Percentiles rank a stretch among this genome's conserved stretches.
phyloP scores from a whole-genome alignment of 2,329 filamentous ascomycete species.

The Cladorrhinum sp. region DNA sequence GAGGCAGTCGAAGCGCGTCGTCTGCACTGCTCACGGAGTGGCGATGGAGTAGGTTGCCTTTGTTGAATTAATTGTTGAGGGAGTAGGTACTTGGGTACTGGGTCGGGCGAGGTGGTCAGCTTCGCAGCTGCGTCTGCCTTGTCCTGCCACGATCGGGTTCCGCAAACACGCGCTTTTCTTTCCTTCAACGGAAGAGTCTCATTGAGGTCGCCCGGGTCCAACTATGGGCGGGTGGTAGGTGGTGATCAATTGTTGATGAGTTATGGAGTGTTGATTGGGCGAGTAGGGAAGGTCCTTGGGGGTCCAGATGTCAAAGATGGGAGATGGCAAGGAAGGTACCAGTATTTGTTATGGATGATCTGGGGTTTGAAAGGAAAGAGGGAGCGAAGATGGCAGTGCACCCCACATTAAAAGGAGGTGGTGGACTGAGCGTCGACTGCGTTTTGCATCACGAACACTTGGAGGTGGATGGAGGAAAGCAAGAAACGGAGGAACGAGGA shows the following conservation, averaged over 20 bases:
- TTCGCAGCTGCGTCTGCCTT: conserved; percentile 14
- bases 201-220: conserved; percentile 8
- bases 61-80: conserved; percentile 1
- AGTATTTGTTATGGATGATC: neutral
- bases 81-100: neutral
- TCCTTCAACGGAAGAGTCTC: conserved; percentile 6
- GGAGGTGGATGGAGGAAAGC: neutral
- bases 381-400: neutral
- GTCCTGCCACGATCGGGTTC: conserved; percentile 21
- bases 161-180: neutral
- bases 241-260: neutral
- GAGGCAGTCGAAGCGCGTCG: conserved; percentile 2
- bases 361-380: neutral
- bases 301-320: neutral
- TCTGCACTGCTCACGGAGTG: conserved; percentile 7
- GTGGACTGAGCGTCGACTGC: neutral
- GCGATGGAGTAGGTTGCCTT: conserved; percentile 11
- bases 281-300: conserved; percentile 1
- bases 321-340: neutral
- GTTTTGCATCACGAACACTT: neutral
- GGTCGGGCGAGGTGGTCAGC: conserved; percentile 5
- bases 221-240: neutral
- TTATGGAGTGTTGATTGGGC: neutral
- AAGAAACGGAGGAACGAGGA: neutral
- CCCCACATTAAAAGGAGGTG: neutral